phyloP scores from a whole-genome alignment of 306 rosid species.

The Neltuma alba region DNA sequence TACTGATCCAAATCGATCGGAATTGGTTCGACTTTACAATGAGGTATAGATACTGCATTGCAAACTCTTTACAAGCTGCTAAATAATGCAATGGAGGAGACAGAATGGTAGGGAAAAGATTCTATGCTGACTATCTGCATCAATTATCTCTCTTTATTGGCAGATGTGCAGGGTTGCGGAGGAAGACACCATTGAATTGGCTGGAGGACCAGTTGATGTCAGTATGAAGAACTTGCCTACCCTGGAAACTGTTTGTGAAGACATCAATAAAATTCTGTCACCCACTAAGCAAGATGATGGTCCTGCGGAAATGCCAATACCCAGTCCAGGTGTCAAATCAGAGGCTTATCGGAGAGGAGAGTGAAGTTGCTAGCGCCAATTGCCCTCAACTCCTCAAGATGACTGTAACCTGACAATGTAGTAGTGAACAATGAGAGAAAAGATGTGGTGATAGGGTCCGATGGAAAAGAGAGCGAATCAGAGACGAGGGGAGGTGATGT shows the following conservation, averaged over 20 bases:
- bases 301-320: constrained; percentile 24
- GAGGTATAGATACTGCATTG: constrained; percentile 52
- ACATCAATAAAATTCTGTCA: constrained; percentile 57
- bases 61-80: constrained; percentile 12
- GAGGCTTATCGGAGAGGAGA: constrained; percentile 2
- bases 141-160: constrained; percentile 32
- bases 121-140: constrained; percentile 13
- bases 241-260: constrained; percentile 58
- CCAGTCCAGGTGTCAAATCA: constrained; percentile 35
- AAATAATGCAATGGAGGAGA: constrained; percentile 10
- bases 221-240: constrained; percentile 42
- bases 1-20: constrained; percentile 59
- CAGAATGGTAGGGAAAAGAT: neutral
- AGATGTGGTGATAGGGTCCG: constrained; percentile 40
- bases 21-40: constrained; percentile 77
- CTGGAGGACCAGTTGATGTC: constrained; percentile 41
- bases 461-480: constrained; percentile 32
- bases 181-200: constrained; percentile 47
- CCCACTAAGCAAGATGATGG: constrained; percentile 40
- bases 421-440: constrained; percentile 35
- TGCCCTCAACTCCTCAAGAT: constrained; percentile 33
- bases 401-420: constrained; percentile 36
- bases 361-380: constrained; percentile 10
- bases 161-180: constrained; percentile 86
- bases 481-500: constrained; percentile 24